Percentiles rank a stretch among this genome's conserved stretches.
These are phyloP conservation scores for Phyllostachys edulis DNA, from an alignment of 176 grass and related monocot species.

Conservation along the genomic window DNA sequence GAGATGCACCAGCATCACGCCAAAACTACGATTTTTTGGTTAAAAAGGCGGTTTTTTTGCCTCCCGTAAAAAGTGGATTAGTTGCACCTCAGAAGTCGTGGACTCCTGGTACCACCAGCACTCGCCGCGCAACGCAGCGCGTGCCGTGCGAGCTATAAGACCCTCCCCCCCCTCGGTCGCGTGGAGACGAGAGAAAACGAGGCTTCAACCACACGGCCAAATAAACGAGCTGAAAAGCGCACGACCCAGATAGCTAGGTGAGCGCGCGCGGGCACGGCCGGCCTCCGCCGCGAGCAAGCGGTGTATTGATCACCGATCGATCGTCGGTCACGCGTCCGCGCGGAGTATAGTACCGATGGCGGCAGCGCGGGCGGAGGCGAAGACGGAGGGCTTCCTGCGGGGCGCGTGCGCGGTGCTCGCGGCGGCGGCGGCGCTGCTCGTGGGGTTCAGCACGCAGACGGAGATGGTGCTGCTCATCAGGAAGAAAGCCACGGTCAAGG, in stretches of 20 bases:
- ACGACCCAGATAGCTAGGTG: background rate
- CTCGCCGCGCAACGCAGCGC: background rate
- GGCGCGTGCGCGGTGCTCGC: conserved; percentile 50
- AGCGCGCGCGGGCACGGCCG: background rate
- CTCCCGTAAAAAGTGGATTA: too few species aligned
- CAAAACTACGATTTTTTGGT: too few species aligned
- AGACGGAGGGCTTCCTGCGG: conserved; percentile 52
- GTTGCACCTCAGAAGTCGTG: background rate
- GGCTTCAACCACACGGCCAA: background rate
- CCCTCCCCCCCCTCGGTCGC: background rate
- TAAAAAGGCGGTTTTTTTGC: too few species aligned
- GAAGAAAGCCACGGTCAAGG: conserved; percentile 65
- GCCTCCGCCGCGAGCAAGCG: background rate
- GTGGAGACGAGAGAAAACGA: background rate
- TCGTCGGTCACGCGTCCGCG: background rate
- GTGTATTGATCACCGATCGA: background rate
- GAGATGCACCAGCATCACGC: too few species aligned
- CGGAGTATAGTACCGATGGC: background rate
- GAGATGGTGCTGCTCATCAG: conserved; percentile 59
- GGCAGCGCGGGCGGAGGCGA: conserved; percentile 37
- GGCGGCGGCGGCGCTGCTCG: conserved; percentile 57
- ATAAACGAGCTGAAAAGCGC: background rate
- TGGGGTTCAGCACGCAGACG: conserved; percentile 66
- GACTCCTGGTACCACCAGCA: background rate
- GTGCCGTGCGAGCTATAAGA: background rate